Evolutionary conservation across 495 filamentous ascomycete species (phyloP).

Genomic region (Eremomyces bilateralis): DNA sequence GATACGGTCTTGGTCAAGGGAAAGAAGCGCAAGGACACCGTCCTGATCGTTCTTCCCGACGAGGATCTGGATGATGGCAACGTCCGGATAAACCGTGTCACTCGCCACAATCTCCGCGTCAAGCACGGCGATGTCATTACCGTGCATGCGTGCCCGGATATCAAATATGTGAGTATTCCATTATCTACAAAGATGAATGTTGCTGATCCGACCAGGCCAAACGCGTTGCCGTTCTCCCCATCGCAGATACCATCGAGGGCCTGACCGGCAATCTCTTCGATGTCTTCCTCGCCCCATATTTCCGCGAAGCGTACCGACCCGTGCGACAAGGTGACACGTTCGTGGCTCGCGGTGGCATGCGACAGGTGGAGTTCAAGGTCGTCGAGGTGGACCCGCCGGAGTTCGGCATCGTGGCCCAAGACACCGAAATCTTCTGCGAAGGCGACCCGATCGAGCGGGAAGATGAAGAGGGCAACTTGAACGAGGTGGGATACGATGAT

Average conservation of each 20-base stretch:
- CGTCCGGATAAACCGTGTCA: constrained; percentile 90
- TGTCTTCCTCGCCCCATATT: constrained; percentile 97
- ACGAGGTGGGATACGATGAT: constrained; percentile 97
- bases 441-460: constrained; percentile 96
- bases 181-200: not conserved
- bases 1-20: constrained; percentile 95
- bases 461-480: constrained; percentile 95
- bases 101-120: constrained; percentile 91
- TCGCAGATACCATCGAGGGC: constrained; percentile 94
- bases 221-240: constrained; percentile 94
- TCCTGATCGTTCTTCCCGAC: constrained; percentile 89
- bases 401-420: constrained; percentile 94
- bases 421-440: constrained; percentile 97
- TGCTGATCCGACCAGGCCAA: constrained; percentile 47
- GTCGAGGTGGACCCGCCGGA: constrained; percentile 96
- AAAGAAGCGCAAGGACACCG: constrained; percentile 99
- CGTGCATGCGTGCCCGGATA: constrained; percentile 97
- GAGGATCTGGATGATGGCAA: constrained; percentile 96
- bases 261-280: constrained; percentile 95
- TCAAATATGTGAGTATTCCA: constrained; percentile 75
- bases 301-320: constrained; percentile 94
- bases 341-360: constrained; percentile 91
- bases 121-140: constrained; percentile 97
- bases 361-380: constrained; percentile 98
- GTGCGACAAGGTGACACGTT: constrained; percentile 93